These are phyloP conservation scores for Peniophora sp. DNA, from an alignment of 1,284 basidiomycete species.

Conservation along the genomic window DNA sequence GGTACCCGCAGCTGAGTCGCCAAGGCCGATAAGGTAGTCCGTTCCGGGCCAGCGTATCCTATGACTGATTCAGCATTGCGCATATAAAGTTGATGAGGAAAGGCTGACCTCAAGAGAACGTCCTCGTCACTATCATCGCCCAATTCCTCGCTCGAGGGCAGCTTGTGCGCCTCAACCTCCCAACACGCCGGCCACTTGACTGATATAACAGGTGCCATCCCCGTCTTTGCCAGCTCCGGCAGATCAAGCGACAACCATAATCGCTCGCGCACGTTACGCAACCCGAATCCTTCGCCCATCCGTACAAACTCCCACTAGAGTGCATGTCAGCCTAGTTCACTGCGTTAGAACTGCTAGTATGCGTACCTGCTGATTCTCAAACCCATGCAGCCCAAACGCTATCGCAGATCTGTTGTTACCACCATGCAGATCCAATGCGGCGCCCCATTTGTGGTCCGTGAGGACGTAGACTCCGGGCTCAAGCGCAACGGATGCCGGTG, in stretches of 20 bases:
- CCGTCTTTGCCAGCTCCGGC: constrained; percentile 1
- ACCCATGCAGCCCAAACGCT: constrained; percentile 11
- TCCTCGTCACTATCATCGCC: constrained; percentile 9
- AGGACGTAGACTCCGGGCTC: constrained; percentile 10
- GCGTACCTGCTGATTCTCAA: constrained; percentile 14
- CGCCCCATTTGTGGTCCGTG: constrained; percentile 11
- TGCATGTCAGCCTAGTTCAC: neutral
- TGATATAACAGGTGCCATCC: constrained; percentile 4
- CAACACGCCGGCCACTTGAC: constrained; percentile 11
- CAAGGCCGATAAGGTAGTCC: neutral
- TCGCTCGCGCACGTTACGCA: constrained; percentile 8
- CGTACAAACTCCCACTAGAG: constrained; percentile 12
- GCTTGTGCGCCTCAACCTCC: constrained; percentile 11
- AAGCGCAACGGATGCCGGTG: constrained; percentile 3
- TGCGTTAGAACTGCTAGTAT: neutral
- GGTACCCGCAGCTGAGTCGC: neutral
- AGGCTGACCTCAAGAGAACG: constrained; percentile 5
- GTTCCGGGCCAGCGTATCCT: constrained; percentile 8
- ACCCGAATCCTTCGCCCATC: constrained; percentile 10
- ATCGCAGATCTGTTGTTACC: constrained; percentile 11
- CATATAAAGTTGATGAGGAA: constrained; percentile 1
- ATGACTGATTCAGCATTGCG: neutral
- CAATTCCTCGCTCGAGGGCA: constrained; percentile 4
- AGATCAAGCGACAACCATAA: constrained; percentile 7
- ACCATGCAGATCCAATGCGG: constrained; percentile 11